Percentiles rank a stretch among this genome's conserved stretches.
These are phyloP conservation scores for Scorias spongiosa DNA, from an alignment of 2,329 filamentous ascomycete genomes.

Conservation along the genomic window DNA sequence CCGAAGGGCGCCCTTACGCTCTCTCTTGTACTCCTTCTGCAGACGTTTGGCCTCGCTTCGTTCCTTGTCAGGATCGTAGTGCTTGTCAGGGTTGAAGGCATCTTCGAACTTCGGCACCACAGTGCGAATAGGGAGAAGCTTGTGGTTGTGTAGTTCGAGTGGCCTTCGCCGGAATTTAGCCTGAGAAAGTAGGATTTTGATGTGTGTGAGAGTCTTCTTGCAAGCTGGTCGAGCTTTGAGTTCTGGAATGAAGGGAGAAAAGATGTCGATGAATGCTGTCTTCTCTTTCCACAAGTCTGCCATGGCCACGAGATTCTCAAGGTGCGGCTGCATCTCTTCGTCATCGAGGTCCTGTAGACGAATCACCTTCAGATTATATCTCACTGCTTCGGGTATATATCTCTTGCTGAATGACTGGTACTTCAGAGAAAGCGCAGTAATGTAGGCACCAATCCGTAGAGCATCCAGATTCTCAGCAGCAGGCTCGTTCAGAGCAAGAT, in stretches of 20 bases:
- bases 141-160: constrained; percentile 78
- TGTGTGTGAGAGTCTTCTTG: constrained; percentile 41
- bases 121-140: constrained; percentile 72
- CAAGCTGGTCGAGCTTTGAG: constrained; percentile 16
- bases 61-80: constrained; percentile 92
- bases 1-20: constrained; percentile 85
- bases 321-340: constrained; percentile 33
- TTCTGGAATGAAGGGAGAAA: constrained; percentile 38
- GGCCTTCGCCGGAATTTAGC: constrained; percentile 56
- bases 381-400: constrained; percentile 77
- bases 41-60: constrained; percentile 74
- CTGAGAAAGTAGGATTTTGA: constrained; percentile 45
- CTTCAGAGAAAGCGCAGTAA: constrained; percentile 63
- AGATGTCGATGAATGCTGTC: constrained; percentile 63
- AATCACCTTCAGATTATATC: constrained; percentile 64
- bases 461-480: constrained; percentile 54
- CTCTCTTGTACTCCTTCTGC: constrained; percentile 80
- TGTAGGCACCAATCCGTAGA: constrained; percentile 49
- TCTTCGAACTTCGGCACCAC: constrained; percentile 93
- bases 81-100: constrained; percentile 80
- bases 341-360: constrained; percentile 23
- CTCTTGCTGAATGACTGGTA: constrained; percentile 75
- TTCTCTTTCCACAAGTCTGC: constrained; percentile 61
- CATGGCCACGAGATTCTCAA: constrained; percentile 51
- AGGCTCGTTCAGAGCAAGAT: constrained; percentile 63